A percentile compares a stretch with the other conserved stretches of the same genome.
phyloP scores from a whole-genome alignment of 2,329 filamentous ascomycete species.

The Cercospora brassicicola region DNA sequence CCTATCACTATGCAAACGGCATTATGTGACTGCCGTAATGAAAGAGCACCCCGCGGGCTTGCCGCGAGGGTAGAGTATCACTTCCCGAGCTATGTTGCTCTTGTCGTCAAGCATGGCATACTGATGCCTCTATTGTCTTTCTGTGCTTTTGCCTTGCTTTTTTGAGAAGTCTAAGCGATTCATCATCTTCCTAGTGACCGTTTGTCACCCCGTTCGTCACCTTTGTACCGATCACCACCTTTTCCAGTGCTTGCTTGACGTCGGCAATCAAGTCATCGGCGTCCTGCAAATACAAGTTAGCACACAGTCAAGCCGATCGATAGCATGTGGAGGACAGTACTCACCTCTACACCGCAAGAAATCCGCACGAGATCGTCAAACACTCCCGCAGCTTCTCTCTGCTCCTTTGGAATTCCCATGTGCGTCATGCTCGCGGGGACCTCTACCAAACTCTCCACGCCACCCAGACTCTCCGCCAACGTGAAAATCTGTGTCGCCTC shows the following conservation, averaged over 20 bases:
- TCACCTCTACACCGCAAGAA: conserved; percentile 80
- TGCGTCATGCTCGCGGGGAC: conserved; percentile 96
- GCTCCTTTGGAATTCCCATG: conserved; percentile 84
- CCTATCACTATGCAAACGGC: background rate
- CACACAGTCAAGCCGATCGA: background rate
- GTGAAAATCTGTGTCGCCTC: conserved; percentile 86
- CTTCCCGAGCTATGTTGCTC: background rate
- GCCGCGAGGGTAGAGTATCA: background rate
- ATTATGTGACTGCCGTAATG: background rate
- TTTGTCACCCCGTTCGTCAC: conserved; percentile 43
- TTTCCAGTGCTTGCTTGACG: conserved; percentile 77
- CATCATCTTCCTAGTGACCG: conserved; percentile 14
- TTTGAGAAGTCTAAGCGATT: background rate
- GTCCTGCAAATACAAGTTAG: conserved; percentile 53
- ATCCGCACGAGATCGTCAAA: conserved; percentile 92
- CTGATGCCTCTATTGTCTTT: conserved; percentile 10
- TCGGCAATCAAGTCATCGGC: conserved; percentile 78
- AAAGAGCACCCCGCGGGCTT: background rate
- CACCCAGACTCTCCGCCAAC: conserved; percentile 86
- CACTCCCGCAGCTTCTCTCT: conserved; percentile 88
- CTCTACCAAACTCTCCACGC: conserved; percentile 88
- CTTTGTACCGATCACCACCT: conserved; percentile 61
- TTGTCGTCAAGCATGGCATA: background rate
- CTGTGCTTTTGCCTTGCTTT: conserved; percentile 9
- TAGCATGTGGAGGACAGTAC: background rate